These are phyloP conservation scores for Leishmania arabica DNA, from an alignment of 208 protist genomes.

Conservation along the genomic window DNA sequence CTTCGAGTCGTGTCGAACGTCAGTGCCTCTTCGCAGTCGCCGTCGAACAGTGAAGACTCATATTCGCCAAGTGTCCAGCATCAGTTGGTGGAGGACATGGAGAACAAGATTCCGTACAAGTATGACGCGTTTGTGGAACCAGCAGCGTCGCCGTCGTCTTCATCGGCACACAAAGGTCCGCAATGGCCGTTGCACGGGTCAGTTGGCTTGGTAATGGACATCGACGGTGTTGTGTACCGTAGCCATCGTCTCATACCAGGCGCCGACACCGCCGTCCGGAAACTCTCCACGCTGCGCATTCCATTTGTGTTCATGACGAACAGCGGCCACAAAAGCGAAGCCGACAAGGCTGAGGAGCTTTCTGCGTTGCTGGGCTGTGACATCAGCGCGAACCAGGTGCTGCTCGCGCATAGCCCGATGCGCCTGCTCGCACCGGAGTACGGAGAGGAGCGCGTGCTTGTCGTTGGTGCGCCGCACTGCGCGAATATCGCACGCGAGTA, in stretches of 20 bases:
- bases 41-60: not conserved
- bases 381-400: constrained; percentile 61
- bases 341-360: constrained; percentile 74
- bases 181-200: constrained; percentile 82
- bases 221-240: constrained; percentile 84
- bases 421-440: constrained; percentile 59
- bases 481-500: constrained; percentile 59
- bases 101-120: constrained; percentile 78
- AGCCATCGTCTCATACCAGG: constrained; percentile 70
- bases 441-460: constrained; percentile 51
- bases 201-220: constrained; percentile 79
- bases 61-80: constrained; percentile 53
- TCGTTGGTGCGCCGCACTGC: constrained; percentile 60
- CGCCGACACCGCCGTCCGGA: constrained; percentile 65
- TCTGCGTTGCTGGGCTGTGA: constrained; percentile 54
- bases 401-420: constrained; percentile 86
- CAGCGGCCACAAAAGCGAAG: constrained; percentile 62
- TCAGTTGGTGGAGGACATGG: constrained; percentile 57
- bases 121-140: constrained; percentile 51
- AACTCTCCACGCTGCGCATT: constrained; percentile 62
- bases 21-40: not conserved
- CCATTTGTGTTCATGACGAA: constrained; percentile 91
- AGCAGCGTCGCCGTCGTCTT: not conserved
- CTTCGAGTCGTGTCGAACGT: not conserved
- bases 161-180: not conserved